Evolutionary conservation across 805 yeast genomes (phyloP), one percentile per base, ranked within the genome.

Genomic region (Lipomyces japonicus): DNA sequence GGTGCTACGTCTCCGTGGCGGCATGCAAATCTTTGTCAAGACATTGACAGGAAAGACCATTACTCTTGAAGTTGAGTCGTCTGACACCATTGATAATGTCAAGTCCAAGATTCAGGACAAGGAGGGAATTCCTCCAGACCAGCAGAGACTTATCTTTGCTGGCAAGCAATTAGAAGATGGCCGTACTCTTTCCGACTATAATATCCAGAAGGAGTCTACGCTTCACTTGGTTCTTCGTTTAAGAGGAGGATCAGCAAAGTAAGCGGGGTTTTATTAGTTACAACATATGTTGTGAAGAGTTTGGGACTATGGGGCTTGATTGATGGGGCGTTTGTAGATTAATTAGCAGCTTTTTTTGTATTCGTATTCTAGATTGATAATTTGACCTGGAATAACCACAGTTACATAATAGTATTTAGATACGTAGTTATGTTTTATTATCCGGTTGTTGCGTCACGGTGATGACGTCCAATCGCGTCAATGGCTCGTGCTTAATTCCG

Each of bases 151-250:
- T 65, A 88, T 88, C 74, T 88, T 88, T 66, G 96, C 96, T 63
- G 96, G 96, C 79, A 88, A 88, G 78, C 96, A 88, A 75, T 78
- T 88, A 63, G 96, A 88, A 75, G 96, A 88, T 65, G 96, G 96
- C 63, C 84, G 96, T 78, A 88, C 96, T 44, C 75, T 88, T 60
- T 84, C 95, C 46, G 96, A 88, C 73, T 88, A 87, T 84, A 88
- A 87, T 82, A 87, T 87, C 70, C 96, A 88, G 75, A 88, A 88
- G 79, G 96, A 88, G 75, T 86, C 95, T 51, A 81, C 95, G 42
- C 71, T 84, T 26, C 95, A 86, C 70, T 75, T 86, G 74, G 95
- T 86, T 18, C 73, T 86, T 55, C 84, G 95, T 78, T 78, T 86
- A 68, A 82, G 95, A 78, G 95, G 95, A 78, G 86, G 90, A 7